Evolutionary conservation across 2,329 filamentous ascomycete species (phyloP), one percentile per base, ranked within the genome.

Genomic region (Clarireedia paspali): DNA sequence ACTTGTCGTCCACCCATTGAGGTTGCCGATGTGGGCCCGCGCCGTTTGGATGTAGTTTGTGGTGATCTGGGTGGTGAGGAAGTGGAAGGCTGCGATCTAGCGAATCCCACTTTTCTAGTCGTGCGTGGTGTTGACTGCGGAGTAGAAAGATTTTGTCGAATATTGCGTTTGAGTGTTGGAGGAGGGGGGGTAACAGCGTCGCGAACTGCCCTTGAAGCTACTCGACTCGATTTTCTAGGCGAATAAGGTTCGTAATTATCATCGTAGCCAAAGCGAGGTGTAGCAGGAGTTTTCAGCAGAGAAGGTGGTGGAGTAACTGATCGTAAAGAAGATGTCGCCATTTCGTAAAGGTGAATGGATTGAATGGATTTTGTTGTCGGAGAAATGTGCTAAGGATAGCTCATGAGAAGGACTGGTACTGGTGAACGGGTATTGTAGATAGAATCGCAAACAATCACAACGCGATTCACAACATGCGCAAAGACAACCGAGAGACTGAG

Each of bases 241-340:
- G 84, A 83, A 67, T 84, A 91, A 46, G 87, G 87, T 66, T 88
- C 80, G 76, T 85, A 91, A 60, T 76, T 73, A 71, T 91, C 87
- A 62, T 78, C 75, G 65, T 77, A 83, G 39, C 87, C 87, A 66
- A 83, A 79, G 57, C 79, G 80, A 48, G 88, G 88, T 55, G 87
- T 84, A 42, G 81, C 80, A 59, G 88, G 88, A 49, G 85, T 88
- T 68, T 76, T 82, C 59, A 87, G 72, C 60, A 74, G 72, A 48
- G 66, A 58, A 60, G 82, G 83, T 50, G 84, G 80, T 62, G 86
- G 85, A 45, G 85, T 88, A 52, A 75, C 70, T 34, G 62, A 38
- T 38, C 55, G 57, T 53, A 78, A 69, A 9, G 26, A 34, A 49
- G 71, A 53, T 30, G 64, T 59, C 40, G 67, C 63, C 67, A 69